Conservation (phyloP, 75 land plant genomes). For the Cupressus sempervirens region DNA sequence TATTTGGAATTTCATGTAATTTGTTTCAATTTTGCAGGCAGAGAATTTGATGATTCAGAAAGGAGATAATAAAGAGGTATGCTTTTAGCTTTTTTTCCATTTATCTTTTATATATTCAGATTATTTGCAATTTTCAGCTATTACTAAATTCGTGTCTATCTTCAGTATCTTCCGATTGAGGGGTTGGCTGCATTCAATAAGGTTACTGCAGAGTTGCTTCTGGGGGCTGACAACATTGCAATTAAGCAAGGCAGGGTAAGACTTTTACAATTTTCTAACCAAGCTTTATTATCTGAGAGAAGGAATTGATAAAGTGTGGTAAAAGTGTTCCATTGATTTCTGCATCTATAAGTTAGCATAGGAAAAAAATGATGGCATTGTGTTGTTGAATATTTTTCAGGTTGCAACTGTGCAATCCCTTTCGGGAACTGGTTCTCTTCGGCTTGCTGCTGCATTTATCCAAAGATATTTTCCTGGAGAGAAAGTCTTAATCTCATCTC, state of each 20-base stretch:
- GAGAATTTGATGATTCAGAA: slow-evolving; percentile 87
- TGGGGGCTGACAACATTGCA: slow-evolving; percentile 81
- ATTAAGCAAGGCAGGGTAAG: slow-evolving; percentile 44
- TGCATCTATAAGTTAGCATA: not conserved
- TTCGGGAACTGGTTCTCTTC: slow-evolving; percentile 96
- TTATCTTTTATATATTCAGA: not conserved
- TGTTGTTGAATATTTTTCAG: slow-evolving; percentile 24
- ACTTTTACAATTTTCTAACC: not conserved
- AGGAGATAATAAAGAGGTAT: slow-evolving; percentile 97
- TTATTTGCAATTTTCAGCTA: not conserved
- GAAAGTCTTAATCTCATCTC: slow-evolving; percentile 84
- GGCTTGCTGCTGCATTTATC: slow-evolving; percentile 96
- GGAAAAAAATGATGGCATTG: not conserved
- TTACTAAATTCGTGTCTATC: not conserved
- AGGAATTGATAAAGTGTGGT: not conserved
- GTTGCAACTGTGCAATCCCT: slow-evolving; percentile 96
- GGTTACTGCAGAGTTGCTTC: slow-evolving; percentile 85
- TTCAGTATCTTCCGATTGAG: slow-evolving; percentile 98
- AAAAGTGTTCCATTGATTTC: not conserved
- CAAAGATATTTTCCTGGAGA: slow-evolving; percentile 89
- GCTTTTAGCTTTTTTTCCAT: not conserved
- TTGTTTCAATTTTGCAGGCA: slow-evolving; percentile 45
- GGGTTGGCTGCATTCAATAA: slow-evolving; percentile 98
- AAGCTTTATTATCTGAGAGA: not conserved
- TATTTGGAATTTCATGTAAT: not conserved